Evolutionary conservation across 2,329 filamentous ascomycete genomes (phyloP).

Genomic region (Bipolaris oryzae): DNA sequence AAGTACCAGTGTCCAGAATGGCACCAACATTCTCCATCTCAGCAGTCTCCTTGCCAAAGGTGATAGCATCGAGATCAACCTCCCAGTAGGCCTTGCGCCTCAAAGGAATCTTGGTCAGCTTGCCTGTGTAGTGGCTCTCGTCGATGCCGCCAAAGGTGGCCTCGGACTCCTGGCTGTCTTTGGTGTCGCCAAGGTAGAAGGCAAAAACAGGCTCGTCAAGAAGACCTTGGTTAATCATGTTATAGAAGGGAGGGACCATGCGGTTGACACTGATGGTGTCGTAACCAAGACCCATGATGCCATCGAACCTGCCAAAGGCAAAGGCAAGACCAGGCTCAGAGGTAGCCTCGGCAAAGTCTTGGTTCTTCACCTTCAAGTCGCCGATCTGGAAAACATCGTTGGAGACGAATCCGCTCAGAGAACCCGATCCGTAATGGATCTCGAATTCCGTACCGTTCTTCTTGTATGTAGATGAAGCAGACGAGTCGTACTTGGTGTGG

Average conservation of each 20-base stretch:
- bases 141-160: conserved; percentile 90
- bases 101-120: conserved; percentile 91
- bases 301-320: conserved; percentile 96
- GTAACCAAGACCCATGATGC: conserved; percentile 92
- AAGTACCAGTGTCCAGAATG: conserved; percentile 98
- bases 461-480: conserved; percentile 86
- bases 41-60: conserved; percentile 82
- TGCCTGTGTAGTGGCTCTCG: conserved; percentile 78
- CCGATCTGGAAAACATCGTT: conserved; percentile 86
- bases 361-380: conserved; percentile 83
- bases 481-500: conserved; percentile 95
- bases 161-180: conserved; percentile 77
- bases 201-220: conserved; percentile 93
- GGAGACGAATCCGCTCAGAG: conserved; percentile 91
- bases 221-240: conserved; percentile 87
- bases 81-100: conserved; percentile 99
- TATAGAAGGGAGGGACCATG: conserved; percentile 95
- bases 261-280: conserved; percentile 97
- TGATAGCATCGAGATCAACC: conserved; percentile 91
- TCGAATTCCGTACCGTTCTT: conserved; percentile 90
- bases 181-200: conserved; percentile 87
- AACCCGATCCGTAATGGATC: conserved; percentile 94
- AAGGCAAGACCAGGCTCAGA: conserved; percentile 95
- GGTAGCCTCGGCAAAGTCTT: conserved; percentile 96
- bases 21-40: conserved; percentile 94